Conservation (phyloP, 2,329 filamentous ascomycete genomes). For the Ceratocystis huliohia region DNA sequence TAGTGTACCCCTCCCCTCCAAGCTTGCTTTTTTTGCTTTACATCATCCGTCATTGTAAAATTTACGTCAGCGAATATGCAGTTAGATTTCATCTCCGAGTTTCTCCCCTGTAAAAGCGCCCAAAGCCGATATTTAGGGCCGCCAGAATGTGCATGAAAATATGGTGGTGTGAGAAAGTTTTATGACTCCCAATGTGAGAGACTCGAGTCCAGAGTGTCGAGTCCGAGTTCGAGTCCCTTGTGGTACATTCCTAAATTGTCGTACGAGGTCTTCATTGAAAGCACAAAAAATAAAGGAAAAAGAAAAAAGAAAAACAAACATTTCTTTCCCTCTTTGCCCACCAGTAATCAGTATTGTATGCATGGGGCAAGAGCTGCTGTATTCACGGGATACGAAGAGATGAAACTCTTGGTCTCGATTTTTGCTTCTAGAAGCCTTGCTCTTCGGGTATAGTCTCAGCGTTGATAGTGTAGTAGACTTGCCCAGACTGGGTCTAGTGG, state of each 20-base stretch:
- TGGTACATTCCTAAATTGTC: conserved; percentile 12
- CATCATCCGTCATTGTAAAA: conserved; percentile 1
- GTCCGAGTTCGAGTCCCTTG: background rate
- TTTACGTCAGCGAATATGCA: conserved; percentile 10
- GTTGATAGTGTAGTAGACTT: conserved; percentile 7
- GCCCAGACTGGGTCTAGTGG: conserved; percentile 15
- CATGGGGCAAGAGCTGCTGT: background rate
- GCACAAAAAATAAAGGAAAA: no score
- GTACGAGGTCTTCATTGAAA: no score
- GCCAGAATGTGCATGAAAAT: background rate
- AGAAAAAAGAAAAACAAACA: no score
- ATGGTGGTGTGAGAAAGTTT: background rate
- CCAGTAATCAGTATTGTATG: no score
- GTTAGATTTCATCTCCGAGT: background rate
- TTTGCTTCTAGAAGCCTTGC: conserved; percentile 4
- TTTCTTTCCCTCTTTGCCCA: no score
- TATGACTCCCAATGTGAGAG: background rate
- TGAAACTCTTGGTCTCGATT: background rate
- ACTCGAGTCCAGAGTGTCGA: background rate
- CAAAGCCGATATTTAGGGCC: background rate
- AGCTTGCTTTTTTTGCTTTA: conserved; percentile 5
- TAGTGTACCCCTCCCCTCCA: background rate
- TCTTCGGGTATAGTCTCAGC: background rate
- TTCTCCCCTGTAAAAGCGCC: conserved; percentile 6
- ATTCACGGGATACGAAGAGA: background rate